These are phyloP conservation scores for Trichoderma sp. DNA, from an alignment of 2,329 filamentous ascomycete species.

Conservation along the genomic window DNA sequence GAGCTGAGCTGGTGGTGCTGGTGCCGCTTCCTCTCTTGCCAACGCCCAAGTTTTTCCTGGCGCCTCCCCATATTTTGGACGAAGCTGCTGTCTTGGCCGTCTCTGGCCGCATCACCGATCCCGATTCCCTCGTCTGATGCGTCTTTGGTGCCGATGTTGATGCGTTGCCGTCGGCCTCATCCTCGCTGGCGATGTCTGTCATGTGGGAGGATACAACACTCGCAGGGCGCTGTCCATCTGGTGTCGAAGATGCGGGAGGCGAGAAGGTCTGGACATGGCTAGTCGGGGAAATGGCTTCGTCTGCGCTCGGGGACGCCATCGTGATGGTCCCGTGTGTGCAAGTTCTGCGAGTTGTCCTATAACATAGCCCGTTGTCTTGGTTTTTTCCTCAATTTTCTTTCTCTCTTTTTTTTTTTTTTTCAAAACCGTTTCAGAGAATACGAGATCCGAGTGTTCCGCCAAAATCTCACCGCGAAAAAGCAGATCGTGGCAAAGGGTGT, in stretches of 20 bases:
- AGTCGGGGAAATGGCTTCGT: conserved; percentile 36
- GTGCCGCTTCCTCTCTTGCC: conserved; percentile 44
- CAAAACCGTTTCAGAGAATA: neutral
- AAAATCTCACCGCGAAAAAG: neutral
- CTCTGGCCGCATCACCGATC: conserved; percentile 49
- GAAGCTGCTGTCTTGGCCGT: conserved; percentile 51
- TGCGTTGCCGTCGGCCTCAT: conserved; percentile 44
- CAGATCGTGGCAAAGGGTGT: conserved; percentile 1
- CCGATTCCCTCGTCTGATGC: conserved; percentile 34
- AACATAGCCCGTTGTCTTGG: conserved; percentile 19
- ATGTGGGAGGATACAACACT: conserved; percentile 71
- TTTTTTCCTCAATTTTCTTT: neutral
- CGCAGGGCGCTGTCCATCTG: conserved; percentile 48
- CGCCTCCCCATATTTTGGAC: conserved; percentile 47
- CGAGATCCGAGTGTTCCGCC: neutral
- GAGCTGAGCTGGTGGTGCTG: conserved; percentile 50
- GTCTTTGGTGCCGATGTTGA: conserved; percentile 9
- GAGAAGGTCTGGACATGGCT: conserved; percentile 38
- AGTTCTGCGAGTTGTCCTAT: conserved; percentile 21
- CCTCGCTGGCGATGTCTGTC: conserved; percentile 61
- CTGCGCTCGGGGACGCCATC: conserved; percentile 40
- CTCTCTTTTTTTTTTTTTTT: neutral
- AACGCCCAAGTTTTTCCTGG: conserved; percentile 50
- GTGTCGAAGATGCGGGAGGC: conserved; percentile 39
- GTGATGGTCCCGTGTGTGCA: conserved; percentile 17